Conservation (phyloP, 169 alveolate genomes). For the Plasmodium gonderi region DNA sequence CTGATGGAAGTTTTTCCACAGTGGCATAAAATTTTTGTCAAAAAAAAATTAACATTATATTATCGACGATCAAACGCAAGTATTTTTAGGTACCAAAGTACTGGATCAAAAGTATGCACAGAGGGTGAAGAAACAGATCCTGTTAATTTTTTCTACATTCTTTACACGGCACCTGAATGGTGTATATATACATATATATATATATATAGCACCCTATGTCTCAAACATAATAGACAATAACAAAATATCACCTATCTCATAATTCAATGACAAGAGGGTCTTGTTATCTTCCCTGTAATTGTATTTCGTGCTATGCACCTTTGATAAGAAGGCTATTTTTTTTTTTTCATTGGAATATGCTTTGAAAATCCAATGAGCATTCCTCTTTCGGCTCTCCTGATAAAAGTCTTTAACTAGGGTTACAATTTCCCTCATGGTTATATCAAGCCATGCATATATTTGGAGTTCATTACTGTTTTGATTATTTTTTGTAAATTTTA, state of each 20-base stretch:
- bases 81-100: too few species aligned
- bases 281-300: conserved; percentile 58
- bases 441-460: conserved; percentile 71
- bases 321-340: conserved; percentile 21
- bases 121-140: too few species aligned
- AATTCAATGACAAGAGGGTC: conserved; percentile 52
- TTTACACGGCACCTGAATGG: background rate
- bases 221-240: conserved; percentile 48
- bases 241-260: conserved; percentile 65
- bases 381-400: conserved; percentile 70
- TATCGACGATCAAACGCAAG: too few species aligned
- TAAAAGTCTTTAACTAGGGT: conserved; percentile 70
- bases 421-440: conserved; percentile 69
- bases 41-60: too few species aligned
- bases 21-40: too few species aligned
- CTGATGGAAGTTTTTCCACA: too few species aligned
- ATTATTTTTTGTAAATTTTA: background rate
- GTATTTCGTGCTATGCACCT: conserved; percentile 59
- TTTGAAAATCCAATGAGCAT: conserved; percentile 70
- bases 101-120: too few species aligned
- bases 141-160: background rate
- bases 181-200: background rate
- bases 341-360: conserved; percentile 26
- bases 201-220: background rate
- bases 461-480: conserved; percentile 43